A percentile compares a stretch with the other conserved stretches of the same genome.
These are phyloP conservation scores for Saturnispora galanensis DNA, from an alignment of 805 yeast genomes.

Conservation along the genomic window DNA sequence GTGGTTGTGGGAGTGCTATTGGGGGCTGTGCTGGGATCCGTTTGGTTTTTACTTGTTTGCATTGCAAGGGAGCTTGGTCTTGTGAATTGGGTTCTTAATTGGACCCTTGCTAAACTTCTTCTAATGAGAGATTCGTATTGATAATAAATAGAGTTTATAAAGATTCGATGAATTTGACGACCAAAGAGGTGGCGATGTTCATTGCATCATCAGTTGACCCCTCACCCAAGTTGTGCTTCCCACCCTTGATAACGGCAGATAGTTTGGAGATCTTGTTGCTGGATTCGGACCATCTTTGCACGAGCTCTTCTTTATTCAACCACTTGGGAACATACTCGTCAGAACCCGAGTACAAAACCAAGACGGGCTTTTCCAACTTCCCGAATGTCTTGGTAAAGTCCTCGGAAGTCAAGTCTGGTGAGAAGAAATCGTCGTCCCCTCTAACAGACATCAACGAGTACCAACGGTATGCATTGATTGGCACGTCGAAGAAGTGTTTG, in stretches of 20 bases:
- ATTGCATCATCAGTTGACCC: conserved; percentile 24
- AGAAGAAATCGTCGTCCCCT: conserved; percentile 75
- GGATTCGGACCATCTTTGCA: conserved; percentile 43
- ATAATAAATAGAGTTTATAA: conserved; percentile 8
- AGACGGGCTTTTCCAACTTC: conserved; percentile 34
- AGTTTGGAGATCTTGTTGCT: conserved; percentile 26
- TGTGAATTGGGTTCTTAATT: conserved; percentile 50
- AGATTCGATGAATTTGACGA: conserved; percentile 11
- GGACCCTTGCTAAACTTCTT: conserved; percentile 43
- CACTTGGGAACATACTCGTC: conserved; percentile 55
- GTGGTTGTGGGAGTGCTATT: conserved; percentile 60
- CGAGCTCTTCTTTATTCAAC: conserved; percentile 39
- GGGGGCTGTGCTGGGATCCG: conserved; percentile 52
- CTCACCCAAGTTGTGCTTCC: conserved; percentile 44
- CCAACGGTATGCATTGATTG: conserved; percentile 65
- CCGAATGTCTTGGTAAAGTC: conserved; percentile 46
- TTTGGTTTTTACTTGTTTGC: conserved; percentile 44
- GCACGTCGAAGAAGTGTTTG: conserved; percentile 40
- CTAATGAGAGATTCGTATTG: conserved; percentile 51
- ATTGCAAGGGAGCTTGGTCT: conserved; percentile 59
- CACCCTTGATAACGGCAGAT: conserved; percentile 49
- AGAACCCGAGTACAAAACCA: conserved; percentile 46
- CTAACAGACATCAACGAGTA: conserved; percentile 43
- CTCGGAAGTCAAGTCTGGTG: conserved; percentile 41
- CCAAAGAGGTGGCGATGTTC: conserved; percentile 10